phyloP scores from a whole-genome alignment of 192 early-diverging fungal species.

The Linnemannia exigua region DNA sequence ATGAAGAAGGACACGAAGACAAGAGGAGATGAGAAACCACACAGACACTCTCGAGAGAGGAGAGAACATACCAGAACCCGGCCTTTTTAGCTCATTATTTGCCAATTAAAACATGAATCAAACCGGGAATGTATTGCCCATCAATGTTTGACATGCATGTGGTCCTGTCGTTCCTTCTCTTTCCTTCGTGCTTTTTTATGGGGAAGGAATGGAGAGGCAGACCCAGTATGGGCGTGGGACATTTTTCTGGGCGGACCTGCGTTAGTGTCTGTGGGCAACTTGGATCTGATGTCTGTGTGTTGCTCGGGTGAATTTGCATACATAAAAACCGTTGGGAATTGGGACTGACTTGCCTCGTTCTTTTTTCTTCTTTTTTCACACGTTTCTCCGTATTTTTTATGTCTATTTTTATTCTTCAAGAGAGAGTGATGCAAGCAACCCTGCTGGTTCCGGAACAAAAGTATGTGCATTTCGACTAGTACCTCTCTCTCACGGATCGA shows the following conservation, averaged over 20 bases:
- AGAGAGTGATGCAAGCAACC: not conserved
- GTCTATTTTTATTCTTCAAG: not conserved
- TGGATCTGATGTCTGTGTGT: not conserved
- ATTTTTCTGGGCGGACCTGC: not conserved
- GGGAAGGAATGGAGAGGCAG: not conserved
- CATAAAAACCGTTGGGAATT: slow-evolving; percentile 3
- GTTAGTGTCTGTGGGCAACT: not conserved
- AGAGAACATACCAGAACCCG: slow-evolving; percentile 1
- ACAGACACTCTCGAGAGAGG: not conserved
- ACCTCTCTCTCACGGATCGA: not conserved
- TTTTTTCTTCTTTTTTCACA: not conserved
- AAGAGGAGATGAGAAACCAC: not conserved
- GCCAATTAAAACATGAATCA: not conserved
- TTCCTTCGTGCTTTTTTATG: not conserved
- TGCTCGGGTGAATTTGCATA: not conserved
- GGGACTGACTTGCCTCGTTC: no score
- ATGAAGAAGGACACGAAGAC: not conserved
- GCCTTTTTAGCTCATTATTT: not conserved
- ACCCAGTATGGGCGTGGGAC: not conserved
- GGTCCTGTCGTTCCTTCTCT: not conserved
- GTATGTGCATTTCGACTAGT: not conserved
- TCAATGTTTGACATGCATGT: no score
- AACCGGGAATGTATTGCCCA: no score
- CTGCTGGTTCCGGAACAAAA: not conserved
- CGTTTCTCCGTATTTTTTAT: slow-evolving; percentile 1